phyloP scores from a whole-genome alignment of 768 basidiomycete genomes.

The Calocybe indica region DNA sequence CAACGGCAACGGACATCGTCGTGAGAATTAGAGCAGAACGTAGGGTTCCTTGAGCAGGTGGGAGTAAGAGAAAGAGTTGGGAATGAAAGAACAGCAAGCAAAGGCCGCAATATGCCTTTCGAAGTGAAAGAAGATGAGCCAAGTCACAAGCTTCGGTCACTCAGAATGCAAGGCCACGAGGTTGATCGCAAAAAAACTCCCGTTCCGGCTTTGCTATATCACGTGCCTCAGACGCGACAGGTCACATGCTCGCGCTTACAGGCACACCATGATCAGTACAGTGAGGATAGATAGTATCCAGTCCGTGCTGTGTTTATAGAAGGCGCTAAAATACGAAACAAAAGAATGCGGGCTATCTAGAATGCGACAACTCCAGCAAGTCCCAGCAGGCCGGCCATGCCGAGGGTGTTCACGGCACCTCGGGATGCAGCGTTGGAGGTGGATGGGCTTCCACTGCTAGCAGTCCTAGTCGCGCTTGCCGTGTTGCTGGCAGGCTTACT shows the following conservation, averaged over 20 bases:
- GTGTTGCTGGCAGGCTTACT: slow-evolving; percentile 16
- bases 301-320: not conserved
- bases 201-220: slow-evolving; percentile 5
- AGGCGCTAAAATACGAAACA: not conserved
- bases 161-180: not conserved
- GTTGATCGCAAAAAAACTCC: slow-evolving; percentile 6
- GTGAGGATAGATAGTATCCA: slow-evolving; percentile 2
- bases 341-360: slow-evolving; percentile 15
- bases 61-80: too few relatives aligned
- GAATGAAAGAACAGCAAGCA: too few relatives aligned
- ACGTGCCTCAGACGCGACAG: slow-evolving; percentile 11
- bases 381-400: slow-evolving; percentile 45
- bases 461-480: slow-evolving; percentile 7
- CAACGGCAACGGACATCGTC: too few relatives aligned
- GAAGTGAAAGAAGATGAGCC: too few relatives aligned
- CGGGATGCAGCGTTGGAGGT: slow-evolving; percentile 24
- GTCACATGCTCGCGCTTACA: slow-evolving; percentile 10
- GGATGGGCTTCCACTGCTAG: slow-evolving; percentile 4
- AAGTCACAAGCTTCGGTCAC: too few relatives aligned
- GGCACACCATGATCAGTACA: not conserved
- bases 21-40: too few relatives aligned
- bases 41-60: too few relatives aligned
- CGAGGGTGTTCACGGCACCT: slow-evolving; percentile 24
- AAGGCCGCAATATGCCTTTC: too few relatives aligned
- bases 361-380: slow-evolving; percentile 45